Conservation (phyloP, 1,139 yeast species). For the Entelexis sorbosivorans region DNA sequence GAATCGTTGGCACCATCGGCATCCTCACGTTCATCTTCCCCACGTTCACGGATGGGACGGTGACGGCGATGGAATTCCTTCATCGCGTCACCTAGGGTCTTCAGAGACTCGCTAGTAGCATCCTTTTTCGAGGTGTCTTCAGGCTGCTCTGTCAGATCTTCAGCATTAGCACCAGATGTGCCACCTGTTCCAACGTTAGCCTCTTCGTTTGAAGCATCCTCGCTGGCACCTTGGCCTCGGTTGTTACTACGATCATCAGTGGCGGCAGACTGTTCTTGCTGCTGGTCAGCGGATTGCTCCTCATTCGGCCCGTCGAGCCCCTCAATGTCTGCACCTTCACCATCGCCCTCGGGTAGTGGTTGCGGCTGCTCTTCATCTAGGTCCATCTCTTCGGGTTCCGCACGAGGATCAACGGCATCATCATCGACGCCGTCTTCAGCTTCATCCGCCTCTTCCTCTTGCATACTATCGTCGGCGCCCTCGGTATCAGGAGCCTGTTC, state of each 20-base stretch:
- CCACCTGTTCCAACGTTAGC: slow-evolving; percentile 50
- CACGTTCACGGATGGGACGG: slow-evolving; percentile 56
- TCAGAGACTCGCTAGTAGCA: slow-evolving; percentile 62
- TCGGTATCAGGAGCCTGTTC: neutral
- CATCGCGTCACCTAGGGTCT: slow-evolving; percentile 79
- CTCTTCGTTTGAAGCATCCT: slow-evolving; percentile 41
- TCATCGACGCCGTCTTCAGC: neutral
- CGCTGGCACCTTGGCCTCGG: slow-evolving; percentile 36
- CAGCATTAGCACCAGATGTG: slow-evolving; percentile 36
- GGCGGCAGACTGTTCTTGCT: slow-evolving; percentile 35
- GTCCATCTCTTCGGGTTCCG: slow-evolving; percentile 26
- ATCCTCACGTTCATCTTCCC: slow-evolving; percentile 14
- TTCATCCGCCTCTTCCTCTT: slow-evolving; percentile 55
- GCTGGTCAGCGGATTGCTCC: slow-evolving; percentile 35
- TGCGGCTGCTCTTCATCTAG: slow-evolving; percentile 23
- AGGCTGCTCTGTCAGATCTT: slow-evolving; percentile 22
- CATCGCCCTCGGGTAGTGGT: slow-evolving; percentile 19
- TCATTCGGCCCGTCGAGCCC: slow-evolving; percentile 37
- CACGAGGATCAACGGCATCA: slow-evolving; percentile 14
- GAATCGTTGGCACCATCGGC: slow-evolving; percentile 15
- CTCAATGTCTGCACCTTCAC: slow-evolving; percentile 27
- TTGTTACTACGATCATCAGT: slow-evolving; percentile 40
- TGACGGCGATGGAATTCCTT: slow-evolving; percentile 87
- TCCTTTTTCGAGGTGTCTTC: slow-evolving; percentile 37
- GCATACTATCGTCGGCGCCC: slow-evolving; percentile 35